phyloP scores from a whole-genome alignment of 345 rosid species.

The Salix viminalis region DNA sequence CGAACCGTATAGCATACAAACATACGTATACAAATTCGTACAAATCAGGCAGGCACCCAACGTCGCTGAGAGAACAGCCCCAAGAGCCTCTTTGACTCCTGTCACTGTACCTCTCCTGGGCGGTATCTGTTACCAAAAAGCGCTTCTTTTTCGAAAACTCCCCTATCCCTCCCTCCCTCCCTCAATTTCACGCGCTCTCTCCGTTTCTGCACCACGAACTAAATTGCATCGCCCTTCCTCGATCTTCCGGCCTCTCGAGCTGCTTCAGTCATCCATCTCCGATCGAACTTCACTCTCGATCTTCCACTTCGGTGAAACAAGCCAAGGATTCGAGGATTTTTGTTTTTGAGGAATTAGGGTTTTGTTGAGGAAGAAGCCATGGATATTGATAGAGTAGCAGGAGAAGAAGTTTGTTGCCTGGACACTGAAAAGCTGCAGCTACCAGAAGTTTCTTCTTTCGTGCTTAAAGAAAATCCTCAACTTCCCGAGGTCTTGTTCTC shows the following conservation, averaged over 20 bases:
- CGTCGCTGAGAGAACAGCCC: neutral
- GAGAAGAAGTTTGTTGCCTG: constrained; percentile 39
- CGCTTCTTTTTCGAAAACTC: neutral
- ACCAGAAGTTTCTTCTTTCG: constrained; percentile 55
- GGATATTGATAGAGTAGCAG: constrained; percentile 20
- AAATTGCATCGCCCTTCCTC: neutral
- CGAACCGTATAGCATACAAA: neutral
- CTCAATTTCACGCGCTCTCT: neutral
- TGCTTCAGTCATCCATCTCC: neutral
- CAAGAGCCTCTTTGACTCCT: neutral
- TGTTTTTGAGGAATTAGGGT: neutral
- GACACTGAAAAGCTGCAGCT: constrained; percentile 71
- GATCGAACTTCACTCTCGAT: neutral
- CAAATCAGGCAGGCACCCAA: neutral
- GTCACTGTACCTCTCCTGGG: neutral
- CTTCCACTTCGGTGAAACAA: neutral
- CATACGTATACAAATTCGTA: constrained; percentile 1
- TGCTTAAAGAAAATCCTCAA: constrained; percentile 45
- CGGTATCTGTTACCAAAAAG: neutral
- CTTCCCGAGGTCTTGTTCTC: constrained; percentile 61
- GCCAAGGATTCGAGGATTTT: neutral
- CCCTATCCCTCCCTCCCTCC: neutral
- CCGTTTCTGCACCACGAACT: neutral
- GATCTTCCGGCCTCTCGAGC: neutral
- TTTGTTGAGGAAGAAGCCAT: constrained; percentile 1